phyloP scores from a whole-genome alignment of 2,329 filamentous ascomycete species.

The Penicillium freii region DNA sequence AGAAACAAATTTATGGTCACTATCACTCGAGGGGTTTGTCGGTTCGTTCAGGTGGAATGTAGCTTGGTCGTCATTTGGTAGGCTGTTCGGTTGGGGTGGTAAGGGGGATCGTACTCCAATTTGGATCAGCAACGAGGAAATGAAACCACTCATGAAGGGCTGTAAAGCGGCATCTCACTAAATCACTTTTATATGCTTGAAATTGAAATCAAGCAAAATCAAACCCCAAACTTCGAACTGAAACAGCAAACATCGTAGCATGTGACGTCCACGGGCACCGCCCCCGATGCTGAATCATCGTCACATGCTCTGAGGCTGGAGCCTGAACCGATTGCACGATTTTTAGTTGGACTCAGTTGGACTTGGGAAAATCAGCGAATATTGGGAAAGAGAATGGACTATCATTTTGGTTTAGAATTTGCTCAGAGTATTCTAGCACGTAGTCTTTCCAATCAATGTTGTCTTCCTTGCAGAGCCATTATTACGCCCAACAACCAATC shows the following conservation, averaged over 20 bases:
- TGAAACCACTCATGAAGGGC: slow-evolving; percentile 46
- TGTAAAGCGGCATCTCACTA: slow-evolving; percentile 19
- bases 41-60: slow-evolving; percentile 24
- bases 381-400: background rate
- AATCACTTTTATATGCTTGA: slow-evolving; percentile 7
- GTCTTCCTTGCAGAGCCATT: background rate
- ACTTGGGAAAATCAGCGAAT: background rate
- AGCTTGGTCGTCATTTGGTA: slow-evolving; percentile 26
- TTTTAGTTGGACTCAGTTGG: background rate
- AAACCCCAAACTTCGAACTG: background rate
- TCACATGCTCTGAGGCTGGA: slow-evolving; percentile 4
- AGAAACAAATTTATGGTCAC: slow-evolving; percentile 5
- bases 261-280: slow-evolving; percentile 12
- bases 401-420: background rate
- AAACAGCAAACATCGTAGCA: slow-evolving; percentile 5
- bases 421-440: background rate
- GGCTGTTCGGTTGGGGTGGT: slow-evolving; percentile 33
- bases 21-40: slow-evolving; percentile 20
- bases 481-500: background rate
- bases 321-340: background rate
- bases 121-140: slow-evolving; percentile 45
- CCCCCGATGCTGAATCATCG: slow-evolving; percentile 25
- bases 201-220: slow-evolving; percentile 5
- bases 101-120: slow-evolving; percentile 44
- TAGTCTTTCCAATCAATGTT: background rate